Base-by-base conservation (phyloP, 2,329 filamentous ascomycete species). In the Penicillium sp. region DNA sequence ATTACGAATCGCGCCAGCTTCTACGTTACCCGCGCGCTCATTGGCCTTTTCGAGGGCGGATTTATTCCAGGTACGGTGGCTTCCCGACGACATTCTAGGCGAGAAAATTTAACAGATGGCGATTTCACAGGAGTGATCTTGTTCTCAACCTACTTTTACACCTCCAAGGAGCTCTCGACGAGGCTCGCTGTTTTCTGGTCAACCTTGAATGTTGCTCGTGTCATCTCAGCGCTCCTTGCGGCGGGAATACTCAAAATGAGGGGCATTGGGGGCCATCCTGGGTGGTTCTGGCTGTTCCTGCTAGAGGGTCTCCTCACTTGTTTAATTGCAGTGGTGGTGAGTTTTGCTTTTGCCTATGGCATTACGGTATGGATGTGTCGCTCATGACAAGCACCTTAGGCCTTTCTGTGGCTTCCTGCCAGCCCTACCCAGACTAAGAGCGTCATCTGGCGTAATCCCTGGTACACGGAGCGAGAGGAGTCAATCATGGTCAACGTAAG, bases 381-480 rank as follows among this genome's bases (percentile, higher is more conserved):
- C 49, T 52, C 11, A 52, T 16, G n/a, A 14, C 5, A 2, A 56
- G 4, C 33, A 38, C n/a, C 6, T 14, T 10, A 54, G 35, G 59
- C 56, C 10, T 57, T 51, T 10, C 75, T 85, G 28, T 87, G 86
- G 67, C 81, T 88, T 25, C 85, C 85, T 1, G 74, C 79, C 38
- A 89, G 86, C 0, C 88, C 89, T 0, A 87, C 85, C 0, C 81
- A 85, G 55, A 91, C 89, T 6, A 83, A 81, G 19, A 81, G 82
- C n/a, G 74, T 80, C 43, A 81, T 90, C 60, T 85, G 83, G 56
- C 83, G 84, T 3, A 84, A 84, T 35, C 63, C 80, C 30, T 88
- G 87, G 87, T 88, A 88, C 71, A 83, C 77, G 0, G 87, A 89
- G 69, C 79, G 82, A 0, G 84, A 90, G 69, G 87, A 89, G 68